Evolutionary conservation across 2,329 filamentous ascomycete genomes (phyloP).

Genomic region (Botryosphaeria dothidea): DNA sequence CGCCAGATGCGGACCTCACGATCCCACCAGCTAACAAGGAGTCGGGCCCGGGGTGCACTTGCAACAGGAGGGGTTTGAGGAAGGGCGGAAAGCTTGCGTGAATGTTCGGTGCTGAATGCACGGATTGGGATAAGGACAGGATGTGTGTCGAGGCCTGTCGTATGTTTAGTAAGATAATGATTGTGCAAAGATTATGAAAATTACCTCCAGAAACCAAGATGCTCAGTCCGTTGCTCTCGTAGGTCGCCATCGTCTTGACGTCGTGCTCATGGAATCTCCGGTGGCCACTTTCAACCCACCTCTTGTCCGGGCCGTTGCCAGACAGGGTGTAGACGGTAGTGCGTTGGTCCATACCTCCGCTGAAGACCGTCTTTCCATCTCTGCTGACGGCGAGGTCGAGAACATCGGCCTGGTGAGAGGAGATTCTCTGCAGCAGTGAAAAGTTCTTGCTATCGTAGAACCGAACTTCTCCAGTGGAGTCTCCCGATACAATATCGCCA

Average conservation of each 20-base stretch:
- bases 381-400: conserved; percentile 80
- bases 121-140: conserved; percentile 80
- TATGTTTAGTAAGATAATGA: conserved; percentile 29
- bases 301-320: conserved; percentile 33
- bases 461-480: conserved; percentile 89
- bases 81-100: conserved; percentile 78
- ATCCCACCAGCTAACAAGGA: conserved; percentile 92
- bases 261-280: conserved; percentile 89
- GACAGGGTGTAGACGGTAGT: conserved; percentile 77
- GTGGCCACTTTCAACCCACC: conserved; percentile 85
- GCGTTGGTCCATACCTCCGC: conserved; percentile 86
- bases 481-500: conserved; percentile 89
- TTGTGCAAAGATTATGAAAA: conserved; percentile 27
- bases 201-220: conserved; percentile 88
- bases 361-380: conserved; percentile 80
- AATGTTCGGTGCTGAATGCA: conserved; percentile 75
- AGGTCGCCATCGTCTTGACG: conserved; percentile 90
- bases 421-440: conserved; percentile 80
- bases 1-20: conserved; percentile 83
- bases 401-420: conserved; percentile 86
- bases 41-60: conserved; percentile 70
- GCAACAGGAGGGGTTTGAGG: conserved; percentile 75
- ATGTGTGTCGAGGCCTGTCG: conserved; percentile 76
- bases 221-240: conserved; percentile 80
- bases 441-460: conserved; percentile 95